A percentile compares a stretch with the other conserved stretches of the same genome.
These are phyloP conservation scores for Cercospora janseana DNA, from an alignment of 2,329 filamentous ascomycete species.

Conservation along the genomic window DNA sequence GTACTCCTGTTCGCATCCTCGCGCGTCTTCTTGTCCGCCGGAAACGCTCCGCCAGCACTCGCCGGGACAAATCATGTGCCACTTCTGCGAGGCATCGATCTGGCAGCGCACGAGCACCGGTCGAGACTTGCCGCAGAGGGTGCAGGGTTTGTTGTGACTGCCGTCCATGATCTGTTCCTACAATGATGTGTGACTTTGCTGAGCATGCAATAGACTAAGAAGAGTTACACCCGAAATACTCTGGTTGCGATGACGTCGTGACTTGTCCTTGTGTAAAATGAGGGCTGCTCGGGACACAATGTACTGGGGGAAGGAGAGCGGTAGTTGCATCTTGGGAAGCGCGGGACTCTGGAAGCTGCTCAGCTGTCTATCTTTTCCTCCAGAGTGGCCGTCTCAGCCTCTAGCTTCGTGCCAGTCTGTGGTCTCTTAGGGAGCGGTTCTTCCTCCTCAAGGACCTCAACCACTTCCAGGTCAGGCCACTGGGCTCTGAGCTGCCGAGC, in stretches of 20 bases:
- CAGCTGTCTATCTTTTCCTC: background rate
- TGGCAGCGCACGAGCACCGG: slow-evolving; percentile 47
- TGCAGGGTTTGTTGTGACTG: slow-evolving; percentile 41
- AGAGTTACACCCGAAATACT: too few relatives aligned
- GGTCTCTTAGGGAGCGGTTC: slow-evolving; percentile 2
- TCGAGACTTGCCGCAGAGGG: slow-evolving; percentile 41
- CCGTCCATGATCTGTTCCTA: slow-evolving; percentile 16
- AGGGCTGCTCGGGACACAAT: background rate
- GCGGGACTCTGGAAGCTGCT: background rate
- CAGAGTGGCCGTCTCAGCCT: too few relatives aligned
- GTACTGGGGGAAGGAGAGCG: background rate
- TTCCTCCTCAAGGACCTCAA: slow-evolving; percentile 41
- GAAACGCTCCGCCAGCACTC: slow-evolving; percentile 46
- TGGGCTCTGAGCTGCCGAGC: slow-evolving; percentile 31
- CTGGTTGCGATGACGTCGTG: slow-evolving; percentile 9
- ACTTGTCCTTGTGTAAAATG: slow-evolving; percentile 5
- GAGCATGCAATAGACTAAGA: too few relatives aligned
- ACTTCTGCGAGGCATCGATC: slow-evolving; percentile 41
- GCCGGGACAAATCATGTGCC: slow-evolving; percentile 48
- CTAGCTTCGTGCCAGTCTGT: background rate
- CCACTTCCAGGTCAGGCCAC: slow-evolving; percentile 36
- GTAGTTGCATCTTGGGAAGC: background rate
- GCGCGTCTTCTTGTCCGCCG: slow-evolving; percentile 46
- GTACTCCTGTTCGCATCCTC: slow-evolving; percentile 35
- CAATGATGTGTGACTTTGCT: too few relatives aligned